Percentiles rank a stretch among this genome's conserved stretches.
phyloP scores from a whole-genome alignment of 2,329 filamentous ascomycete species.

The Arthrobotrys conoides region DNA sequence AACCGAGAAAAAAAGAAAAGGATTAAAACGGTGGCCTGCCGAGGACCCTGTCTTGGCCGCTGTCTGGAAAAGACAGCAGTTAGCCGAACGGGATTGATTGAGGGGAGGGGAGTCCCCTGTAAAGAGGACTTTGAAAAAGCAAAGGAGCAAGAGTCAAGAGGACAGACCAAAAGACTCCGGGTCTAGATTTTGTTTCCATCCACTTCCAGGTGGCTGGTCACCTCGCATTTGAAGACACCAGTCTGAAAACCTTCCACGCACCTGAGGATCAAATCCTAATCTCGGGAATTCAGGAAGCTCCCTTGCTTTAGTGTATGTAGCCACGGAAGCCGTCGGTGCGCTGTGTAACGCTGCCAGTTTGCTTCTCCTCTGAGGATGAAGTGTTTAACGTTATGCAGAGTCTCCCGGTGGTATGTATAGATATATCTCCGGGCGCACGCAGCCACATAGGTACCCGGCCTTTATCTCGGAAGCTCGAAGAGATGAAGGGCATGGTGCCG shows the following conservation, averaged over 20 bases:
- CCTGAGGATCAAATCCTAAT: constrained; percentile 36
- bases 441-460: background rate
- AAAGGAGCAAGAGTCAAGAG: constrained; percentile 40
- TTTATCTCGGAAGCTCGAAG: constrained; percentile 19
- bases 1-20: constrained; percentile 20
- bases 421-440: constrained; percentile 9
- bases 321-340: constrained; percentile 30
- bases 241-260: constrained; percentile 33
- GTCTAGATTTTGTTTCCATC: constrained; percentile 57
- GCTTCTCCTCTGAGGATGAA: constrained; percentile 4
- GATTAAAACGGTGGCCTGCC: constrained; percentile 52
- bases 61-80: constrained; percentile 52
- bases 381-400: constrained; percentile 42
- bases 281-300: constrained; percentile 42
- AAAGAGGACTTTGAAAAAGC: constrained; percentile 41
- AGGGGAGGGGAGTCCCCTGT: constrained; percentile 41
- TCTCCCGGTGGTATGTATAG: constrained; percentile 8
- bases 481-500: constrained; percentile 1
- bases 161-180: constrained; percentile 31
- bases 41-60: constrained; percentile 57
- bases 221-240: constrained; percentile 17
- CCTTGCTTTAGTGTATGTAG: constrained; percentile 27
- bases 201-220: constrained; percentile 56
- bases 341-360: constrained; percentile 43
- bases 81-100: constrained; percentile 59